These are phyloP conservation scores for Rosa persica DNA, from an alignment of 306 rosid genomes.

Conservation along the genomic window DNA sequence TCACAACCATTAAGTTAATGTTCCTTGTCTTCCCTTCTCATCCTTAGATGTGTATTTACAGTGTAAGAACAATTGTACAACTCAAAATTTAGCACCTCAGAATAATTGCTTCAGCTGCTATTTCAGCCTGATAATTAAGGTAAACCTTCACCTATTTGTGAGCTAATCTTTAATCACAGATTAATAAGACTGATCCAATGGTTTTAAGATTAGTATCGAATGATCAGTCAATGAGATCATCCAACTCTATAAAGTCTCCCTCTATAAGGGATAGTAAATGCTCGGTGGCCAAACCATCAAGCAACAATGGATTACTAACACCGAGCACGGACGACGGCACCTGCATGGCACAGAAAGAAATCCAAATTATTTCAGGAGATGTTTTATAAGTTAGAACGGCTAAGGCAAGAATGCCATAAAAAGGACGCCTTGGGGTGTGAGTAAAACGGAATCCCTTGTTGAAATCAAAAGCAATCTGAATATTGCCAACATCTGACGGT, in stretches of 20 bases:
- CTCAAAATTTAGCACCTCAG: conserved; percentile 13
- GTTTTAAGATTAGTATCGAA: conserved; percentile 3
- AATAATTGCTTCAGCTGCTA: conserved; percentile 32
- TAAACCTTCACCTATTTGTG: conserved; percentile 27
- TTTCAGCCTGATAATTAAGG: conserved; percentile 25
- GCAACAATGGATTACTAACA: conserved; percentile 22
- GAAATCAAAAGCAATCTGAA: background rate
- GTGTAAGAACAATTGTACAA: conserved; percentile 24
- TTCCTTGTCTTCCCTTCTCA: conserved; percentile 27
- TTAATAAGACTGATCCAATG: background rate
- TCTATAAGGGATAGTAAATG: conserved; percentile 38
- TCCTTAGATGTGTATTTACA: conserved; percentile 28
- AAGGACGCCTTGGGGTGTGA: background rate
- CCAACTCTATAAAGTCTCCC: conserved; percentile 61
- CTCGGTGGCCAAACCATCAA: conserved; percentile 26
- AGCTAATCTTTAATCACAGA: conserved; percentile 19
- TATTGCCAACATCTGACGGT: background rate
- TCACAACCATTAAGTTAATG: conserved; percentile 26
- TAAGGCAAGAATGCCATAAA: background rate
- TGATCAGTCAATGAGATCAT: conserved; percentile 48
- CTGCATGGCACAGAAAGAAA: conserved; percentile 36
- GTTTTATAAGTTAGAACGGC: background rate
- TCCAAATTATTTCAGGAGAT: background rate
- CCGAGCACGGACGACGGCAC: conserved; percentile 31
- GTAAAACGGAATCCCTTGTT: background rate